Base-by-base conservation (phyloP, 495 filamentous ascomycete species). In the Aspergillus homomorphus region DNA sequence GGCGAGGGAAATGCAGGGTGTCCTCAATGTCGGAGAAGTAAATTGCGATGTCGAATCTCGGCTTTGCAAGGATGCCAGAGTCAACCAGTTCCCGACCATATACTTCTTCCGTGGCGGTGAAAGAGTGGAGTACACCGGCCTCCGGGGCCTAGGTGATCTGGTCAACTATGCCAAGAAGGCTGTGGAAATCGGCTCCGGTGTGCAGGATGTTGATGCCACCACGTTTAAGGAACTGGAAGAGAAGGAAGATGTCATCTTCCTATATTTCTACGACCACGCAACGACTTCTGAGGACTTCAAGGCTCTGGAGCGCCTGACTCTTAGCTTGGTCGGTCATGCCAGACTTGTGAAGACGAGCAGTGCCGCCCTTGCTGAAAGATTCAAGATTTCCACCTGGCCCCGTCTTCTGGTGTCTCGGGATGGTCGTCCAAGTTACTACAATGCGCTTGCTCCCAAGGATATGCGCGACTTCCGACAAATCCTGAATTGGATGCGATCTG, bases 221-320 rank as follows among this genome's bases (percentile, higher is more conserved):
- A 77, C 82, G 10, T 91, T 97, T 67, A 86, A 91, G 71, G 86
- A 86, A 60, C 74, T 98, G 65, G 95, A 98, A 73, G 83, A 95
- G 79, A 92, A 86, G 53, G 89, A 96, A 63, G 92, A 96, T 56
- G 94, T 98, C 59, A 86, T 97, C 45, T 98, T 98, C 69, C 71
- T 96, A 63, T 98, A 97, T 74, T 92, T 98, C 71, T 98, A 96
- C 72, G 95, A 98, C 67, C 85, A 94, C 56, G 94, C 94, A 24
- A 96, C 94, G 2, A 92, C 90, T 0, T 83, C 76, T 54, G 94
- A 98, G 71, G 94, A 98, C 73, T 96, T 98, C 68, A 77, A 77
- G 62, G 92, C 92, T 19, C 74, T 98, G 56, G 92, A 98, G 45
- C 86, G 92, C 19, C 71, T 98, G 23, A 88, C 89, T 8, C 79